Evolutionary conservation across 352 stramenopile species (phyloP), one percentile per base, ranked within the genome.

Genomic region (Phytophthora pisi): DNA sequence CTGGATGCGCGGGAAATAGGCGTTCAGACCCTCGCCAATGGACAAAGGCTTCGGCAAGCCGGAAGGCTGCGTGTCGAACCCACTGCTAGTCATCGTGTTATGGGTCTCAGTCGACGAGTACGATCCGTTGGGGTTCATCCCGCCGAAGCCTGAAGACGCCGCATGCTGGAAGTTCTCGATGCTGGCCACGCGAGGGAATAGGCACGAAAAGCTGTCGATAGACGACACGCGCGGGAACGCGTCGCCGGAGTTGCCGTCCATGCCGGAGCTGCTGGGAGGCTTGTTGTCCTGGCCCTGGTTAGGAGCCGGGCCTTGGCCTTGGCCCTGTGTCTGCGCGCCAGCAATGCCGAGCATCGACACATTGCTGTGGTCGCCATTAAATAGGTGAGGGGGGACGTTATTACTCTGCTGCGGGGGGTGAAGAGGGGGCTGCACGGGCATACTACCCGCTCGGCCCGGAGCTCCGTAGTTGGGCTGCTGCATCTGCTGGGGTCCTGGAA

Each of bases 151-250:
- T 24, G 66, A 72, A 10, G 57, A 71, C 20, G 71, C 59, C 1
- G 66, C 49, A 24, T 72, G 68, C 60, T 89, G 79, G 54, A 95
- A 95, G 66, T 89, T 90, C 52, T 95, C 87, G 53, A 95, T 86
- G 56, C 84, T 93, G 46, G 83, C 87, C 57, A 95, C 86, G 34
- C 87, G 87, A 15, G 87, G 87, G 57, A 95, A 95, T 11, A 95
- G 53, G 28, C 83, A 93, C 43, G 84, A 91, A 58, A 95, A 95
- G 68, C 83, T 92, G 73, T 95, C 87, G 56, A 95, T 92, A 7
- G 84, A 93, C 36, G 87, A 95, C 51, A 95, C 85, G 30, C 87
- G 87, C 30, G 79, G 85, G 31, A 89, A 86, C 7, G 66, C 62
- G 43, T 86, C 78, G 20, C 51, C 30, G 1, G 57, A 61, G 38